Conservation (phyloP, 1,139 yeast species). For the Yamadazyma trypodendri region DNA sequence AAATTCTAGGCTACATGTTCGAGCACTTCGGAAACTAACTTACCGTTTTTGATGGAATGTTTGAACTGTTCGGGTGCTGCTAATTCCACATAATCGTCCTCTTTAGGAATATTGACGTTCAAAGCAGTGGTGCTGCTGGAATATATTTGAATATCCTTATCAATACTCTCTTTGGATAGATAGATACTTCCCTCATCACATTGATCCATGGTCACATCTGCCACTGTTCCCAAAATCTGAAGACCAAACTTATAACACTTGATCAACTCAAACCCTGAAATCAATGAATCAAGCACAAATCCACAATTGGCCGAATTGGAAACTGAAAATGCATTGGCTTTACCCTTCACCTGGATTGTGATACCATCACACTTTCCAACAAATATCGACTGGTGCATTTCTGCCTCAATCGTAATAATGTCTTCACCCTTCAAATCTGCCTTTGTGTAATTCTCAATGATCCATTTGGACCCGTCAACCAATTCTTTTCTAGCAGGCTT, state of each 20-base stretch:
- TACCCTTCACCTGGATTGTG: constrained; percentile 84
- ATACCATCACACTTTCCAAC: constrained; percentile 76
- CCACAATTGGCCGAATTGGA: constrained; percentile 73
- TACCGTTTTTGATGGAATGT: constrained; percentile 49
- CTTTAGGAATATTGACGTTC: constrained; percentile 75
- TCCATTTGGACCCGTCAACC: constrained; percentile 82
- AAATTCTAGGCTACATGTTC: constrained; percentile 43
- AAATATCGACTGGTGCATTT: constrained; percentile 84
- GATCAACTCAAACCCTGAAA: constrained; percentile 86
- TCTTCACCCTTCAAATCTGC: constrained; percentile 38
- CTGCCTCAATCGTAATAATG: constrained; percentile 68
- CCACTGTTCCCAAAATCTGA: constrained; percentile 78
- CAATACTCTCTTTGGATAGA: constrained; percentile 67
- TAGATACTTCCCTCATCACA: constrained; percentile 84
- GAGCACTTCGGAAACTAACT: constrained; percentile 42
- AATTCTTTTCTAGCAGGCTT: constrained; percentile 77
- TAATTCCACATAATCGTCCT: constrained; percentile 64
- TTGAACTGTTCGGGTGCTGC: constrained; percentile 88
- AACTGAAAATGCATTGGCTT: constrained; percentile 83
- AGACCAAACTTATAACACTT: constrained; percentile 79
- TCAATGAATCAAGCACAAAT: constrained; percentile 76
- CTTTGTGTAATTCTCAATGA: constrained; percentile 74
- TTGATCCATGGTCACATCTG: constrained; percentile 84
- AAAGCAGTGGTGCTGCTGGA: constrained; percentile 83
- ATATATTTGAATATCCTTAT: constrained; percentile 62